A percentile compares a stretch with the other conserved stretches of the same genome.
phyloP scores from a whole-genome alignment of 805 yeast genomes.

The Candida ficus region DNA sequence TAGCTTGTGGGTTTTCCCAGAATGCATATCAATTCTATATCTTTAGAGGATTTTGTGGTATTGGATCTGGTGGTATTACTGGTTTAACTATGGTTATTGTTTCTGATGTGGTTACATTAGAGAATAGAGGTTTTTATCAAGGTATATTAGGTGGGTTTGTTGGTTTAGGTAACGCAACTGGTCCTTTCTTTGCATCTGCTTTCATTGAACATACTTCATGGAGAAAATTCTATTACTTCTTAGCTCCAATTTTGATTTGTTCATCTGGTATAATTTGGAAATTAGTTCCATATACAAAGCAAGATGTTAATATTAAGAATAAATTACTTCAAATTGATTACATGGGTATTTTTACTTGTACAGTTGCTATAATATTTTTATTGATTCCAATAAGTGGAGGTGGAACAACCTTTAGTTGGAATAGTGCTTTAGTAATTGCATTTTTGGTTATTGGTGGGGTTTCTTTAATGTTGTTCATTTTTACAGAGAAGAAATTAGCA shows the following conservation, averaged over 20 bases:
- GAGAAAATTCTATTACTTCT: conserved; percentile 43
- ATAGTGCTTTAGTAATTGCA: conserved; percentile 36
- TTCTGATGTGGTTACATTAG: conserved; percentile 46
- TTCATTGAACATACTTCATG: conserved; percentile 38
- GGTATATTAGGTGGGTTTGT: conserved; percentile 47
- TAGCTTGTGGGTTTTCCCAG: conserved; percentile 47
- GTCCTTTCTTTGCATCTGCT: conserved; percentile 53
- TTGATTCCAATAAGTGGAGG: conserved; percentile 57
- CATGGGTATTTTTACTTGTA: conserved; percentile 43
- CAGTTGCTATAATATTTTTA: conserved; percentile 43
- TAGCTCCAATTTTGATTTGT: conserved; percentile 29
- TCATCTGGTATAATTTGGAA: conserved; percentile 36
- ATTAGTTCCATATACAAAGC: conserved; percentile 33
- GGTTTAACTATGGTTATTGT: conserved; percentile 46
- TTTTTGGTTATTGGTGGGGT: conserved; percentile 40
- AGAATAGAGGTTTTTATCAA: conserved; percentile 49
- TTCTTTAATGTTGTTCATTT: conserved; percentile 36
- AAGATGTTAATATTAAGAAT: conserved; percentile 31
- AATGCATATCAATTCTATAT: conserved; percentile 46
- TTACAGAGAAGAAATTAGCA: conserved; percentile 40
- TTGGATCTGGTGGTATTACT: conserved; percentile 50
- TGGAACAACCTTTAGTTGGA: conserved; percentile 55
- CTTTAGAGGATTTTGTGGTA: conserved; percentile 53
- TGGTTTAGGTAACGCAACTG: conserved; percentile 47
- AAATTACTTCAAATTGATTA: conserved; percentile 50